Percentiles rank a stretch among this genome's conserved stretches.
Conservation (phyloP, 2,329 filamentous ascomycete species). For the Pyrenochaeta sp. region DNA sequence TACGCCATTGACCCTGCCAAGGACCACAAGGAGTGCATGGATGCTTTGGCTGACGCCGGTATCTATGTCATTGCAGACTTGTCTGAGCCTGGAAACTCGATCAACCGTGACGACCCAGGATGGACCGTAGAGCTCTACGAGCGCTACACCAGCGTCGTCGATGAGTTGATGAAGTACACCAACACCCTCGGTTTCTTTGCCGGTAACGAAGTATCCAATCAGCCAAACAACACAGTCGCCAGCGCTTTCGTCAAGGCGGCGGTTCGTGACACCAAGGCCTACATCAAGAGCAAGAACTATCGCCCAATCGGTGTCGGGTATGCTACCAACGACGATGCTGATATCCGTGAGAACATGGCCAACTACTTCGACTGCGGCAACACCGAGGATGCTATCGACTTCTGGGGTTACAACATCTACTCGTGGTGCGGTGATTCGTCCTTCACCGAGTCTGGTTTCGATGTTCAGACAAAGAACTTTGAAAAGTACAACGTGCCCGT, state of each 20-base stretch:
- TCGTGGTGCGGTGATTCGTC: constrained; percentile 94
- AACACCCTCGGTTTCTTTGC: constrained; percentile 98
- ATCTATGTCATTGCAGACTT: constrained; percentile 97
- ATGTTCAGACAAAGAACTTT: constrained; percentile 86
- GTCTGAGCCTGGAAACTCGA: constrained; percentile 80
- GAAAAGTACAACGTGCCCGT: constrained; percentile 87
- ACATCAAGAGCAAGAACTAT: constrained; percentile 83
- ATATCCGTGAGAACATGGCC: constrained; percentile 82
- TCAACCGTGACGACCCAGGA: constrained; percentile 79
- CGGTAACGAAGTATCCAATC: constrained; percentile 96
- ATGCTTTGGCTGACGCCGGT: constrained; percentile 78
- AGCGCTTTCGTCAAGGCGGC: constrained; percentile 97
- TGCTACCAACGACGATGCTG: constrained; percentile 90
- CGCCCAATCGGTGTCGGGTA: constrained; percentile 90
- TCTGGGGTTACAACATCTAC: constrained; percentile 99
- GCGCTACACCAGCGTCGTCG: constrained; percentile 85
- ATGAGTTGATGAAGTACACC: constrained; percentile 80
- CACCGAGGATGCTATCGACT: constrained; percentile 76
- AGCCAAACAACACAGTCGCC: constrained; percentile 84
- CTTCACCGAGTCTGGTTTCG: constrained; percentile 80
- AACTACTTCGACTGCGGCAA: constrained; percentile 94
- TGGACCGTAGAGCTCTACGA: constrained; percentile 83
- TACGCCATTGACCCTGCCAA: constrained; percentile 86
- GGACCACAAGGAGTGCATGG: constrained; percentile 87
- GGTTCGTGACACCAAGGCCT: constrained; percentile 92